Evolutionary conservation across 495 filamentous ascomycete genomes (phyloP), one percentile per base, ranked within the genome.

Genomic region (Evansstolkia leycettana): DNA sequence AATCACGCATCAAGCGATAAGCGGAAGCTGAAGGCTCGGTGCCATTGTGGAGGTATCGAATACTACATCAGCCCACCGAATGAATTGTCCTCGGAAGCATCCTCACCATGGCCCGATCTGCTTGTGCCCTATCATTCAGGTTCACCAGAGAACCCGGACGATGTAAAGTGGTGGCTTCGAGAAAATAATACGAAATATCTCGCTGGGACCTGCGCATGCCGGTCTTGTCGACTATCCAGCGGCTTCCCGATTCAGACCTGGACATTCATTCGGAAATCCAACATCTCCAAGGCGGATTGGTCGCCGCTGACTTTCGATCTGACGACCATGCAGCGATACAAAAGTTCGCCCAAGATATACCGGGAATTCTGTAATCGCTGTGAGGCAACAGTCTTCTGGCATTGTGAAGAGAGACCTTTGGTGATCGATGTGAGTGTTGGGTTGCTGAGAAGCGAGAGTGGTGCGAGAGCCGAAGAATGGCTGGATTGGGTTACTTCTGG

Each of bases 201-300:
- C 2, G 70, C 76, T 7, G 78, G 76, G 3, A 69, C 70, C n/a
- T 84, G 80, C 48, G 64, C 66, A 0, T 84, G 80, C 51, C 54
- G 48, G 3, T 71, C 71, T 2, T 86, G 81, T 52, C 70, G 79
- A 17, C 51, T 73, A 7, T 52, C 58, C 3, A 69, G 70, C 3
- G 81, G 80, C 2, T 78, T 76, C 47, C 78, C 83, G 31, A 70
- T 80, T 33, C 75, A 80, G 40, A 51, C 65, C 7, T 86, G 81
- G 78, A 66, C 74, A 0, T 84, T 83, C 40, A 53, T 82, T 11
- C 78, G 78, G 3, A 67, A 66, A 33, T 50, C 54, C 7, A 78
- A 82, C 42, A 74, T 84, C 40, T 54, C 58, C 34, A 59, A 76
- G 18, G 35, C 40, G 8, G 37, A 57, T 35, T 17, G 49, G 38